Conservation (phyloP, 805 yeast species). For the Komagataella populi region DNA sequence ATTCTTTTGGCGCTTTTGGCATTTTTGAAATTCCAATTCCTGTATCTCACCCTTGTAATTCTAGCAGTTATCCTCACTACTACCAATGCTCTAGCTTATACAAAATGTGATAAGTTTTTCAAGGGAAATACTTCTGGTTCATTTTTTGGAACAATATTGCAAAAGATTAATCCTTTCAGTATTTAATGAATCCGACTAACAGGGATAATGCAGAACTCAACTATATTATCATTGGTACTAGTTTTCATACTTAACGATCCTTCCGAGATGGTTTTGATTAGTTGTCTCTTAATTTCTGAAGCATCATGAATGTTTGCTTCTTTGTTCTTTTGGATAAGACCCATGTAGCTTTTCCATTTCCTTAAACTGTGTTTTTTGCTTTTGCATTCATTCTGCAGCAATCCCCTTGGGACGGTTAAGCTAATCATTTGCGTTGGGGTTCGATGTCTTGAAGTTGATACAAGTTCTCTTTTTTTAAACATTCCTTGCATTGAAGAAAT, state of each 20-base stretch:
- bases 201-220: neutral
- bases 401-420: neutral
- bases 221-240: neutral
- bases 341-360: neutral
- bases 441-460: neutral
- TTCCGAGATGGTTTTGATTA: neutral
- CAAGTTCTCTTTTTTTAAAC: neutral
- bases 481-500: neutral
- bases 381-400: neutral
- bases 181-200: neutral
- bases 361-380: neutral
- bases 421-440: neutral
- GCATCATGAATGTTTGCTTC: neutral
- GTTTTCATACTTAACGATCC: neutral
- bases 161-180: neutral
- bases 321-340: neutral
- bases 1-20: conserved; percentile 62
- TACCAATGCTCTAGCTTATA: conserved; percentile 82
- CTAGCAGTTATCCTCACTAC: conserved; percentile 62
- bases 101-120: conserved; percentile 86
- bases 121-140: conserved; percentile 37
- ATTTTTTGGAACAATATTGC: neutral
- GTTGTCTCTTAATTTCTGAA: neutral
- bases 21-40: conserved; percentile 59
- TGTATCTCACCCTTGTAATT: conserved; percentile 45